These are phyloP conservation scores for Fusarium robinianum DNA, from an alignment of 2,329 filamentous ascomycete species.

Conservation along the genomic window DNA sequence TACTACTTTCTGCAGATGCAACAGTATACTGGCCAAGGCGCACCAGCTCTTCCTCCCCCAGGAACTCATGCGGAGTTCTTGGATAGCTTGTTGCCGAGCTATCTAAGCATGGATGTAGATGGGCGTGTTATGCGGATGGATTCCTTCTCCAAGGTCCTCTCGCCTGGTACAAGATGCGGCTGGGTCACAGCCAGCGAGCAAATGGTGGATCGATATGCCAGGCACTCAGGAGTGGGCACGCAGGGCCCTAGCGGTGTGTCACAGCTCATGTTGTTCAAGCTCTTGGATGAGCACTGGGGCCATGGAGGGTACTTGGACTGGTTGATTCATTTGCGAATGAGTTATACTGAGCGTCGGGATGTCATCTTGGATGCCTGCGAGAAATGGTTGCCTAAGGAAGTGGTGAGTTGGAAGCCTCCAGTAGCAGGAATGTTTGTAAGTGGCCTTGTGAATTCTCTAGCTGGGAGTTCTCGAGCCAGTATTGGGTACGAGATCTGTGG, in stretches of 20 bases:
- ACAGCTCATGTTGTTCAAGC: constrained; percentile 78
- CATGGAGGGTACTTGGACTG: constrained; percentile 85
- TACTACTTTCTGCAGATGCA: constrained; percentile 86
- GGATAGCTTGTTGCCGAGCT: constrained; percentile 57
- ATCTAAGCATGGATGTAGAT: constrained; percentile 75
- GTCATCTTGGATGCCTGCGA: constrained; percentile 75
- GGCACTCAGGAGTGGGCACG: constrained; percentile 74
- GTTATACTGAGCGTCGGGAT: constrained; percentile 76
- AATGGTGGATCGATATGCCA: constrained; percentile 74
- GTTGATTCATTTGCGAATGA: constrained; percentile 74
- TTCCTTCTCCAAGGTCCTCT: constrained; percentile 84
- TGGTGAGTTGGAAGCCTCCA: constrained; percentile 77
- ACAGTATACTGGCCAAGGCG: no score
- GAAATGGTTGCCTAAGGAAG: constrained; percentile 67
- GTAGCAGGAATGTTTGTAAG: constrained; percentile 86
- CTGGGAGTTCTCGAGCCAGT: no score
- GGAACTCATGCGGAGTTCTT: constrained; percentile 70
- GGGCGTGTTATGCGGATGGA: constrained; percentile 83
- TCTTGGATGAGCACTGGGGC: constrained; percentile 87
- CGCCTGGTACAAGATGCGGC: constrained; percentile 74
- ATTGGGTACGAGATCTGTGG: no score
- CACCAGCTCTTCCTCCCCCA: background rate
- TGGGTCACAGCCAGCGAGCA: constrained; percentile 85
- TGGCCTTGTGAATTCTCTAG: no score
- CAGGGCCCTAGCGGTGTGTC: constrained; percentile 80